Base-by-base conservation (phyloP, 2,329 filamentous ascomycete species). In the Trichoderma sp. region DNA sequence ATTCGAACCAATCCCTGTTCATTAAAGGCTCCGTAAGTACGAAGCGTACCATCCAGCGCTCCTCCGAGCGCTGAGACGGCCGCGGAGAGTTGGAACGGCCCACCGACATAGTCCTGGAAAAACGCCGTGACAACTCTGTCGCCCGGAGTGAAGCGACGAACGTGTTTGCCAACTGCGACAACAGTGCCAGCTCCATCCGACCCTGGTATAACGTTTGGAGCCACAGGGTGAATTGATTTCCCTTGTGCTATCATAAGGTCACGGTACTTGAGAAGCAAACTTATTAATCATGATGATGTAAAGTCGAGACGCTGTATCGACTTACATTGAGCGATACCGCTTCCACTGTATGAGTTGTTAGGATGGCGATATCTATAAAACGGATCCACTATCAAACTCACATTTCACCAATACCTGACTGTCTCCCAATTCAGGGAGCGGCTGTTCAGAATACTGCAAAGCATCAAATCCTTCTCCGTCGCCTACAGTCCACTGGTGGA, bases 41-140 rank as follows among this genome's bases (percentile, higher is more conserved):
- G 65, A 47, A 68, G 26, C 4, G 65, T 68, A 4, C 65, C 65
- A 12, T 68, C 65, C 17, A 68, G 8, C 2, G 65, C 23, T 2
- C 64, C 65, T 1, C 65, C 65, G 12, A 68, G 53, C 17, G 36
- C 28, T 2, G 65, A 47, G n/a, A 28, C 2, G 17, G 23, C 15
- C 3, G 26, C 36, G 7, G 26, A 23, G 8, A 26, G 23, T 12
- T 68, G 53, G 36, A 32, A 32, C n/a, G 11, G 53, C 6, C 65
- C 65, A 7, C 34, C 65, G 20, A 30, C 23, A 43, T 47, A 68
- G 23, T 68, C 65, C 30, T 58, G 65, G 12, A 68, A 59, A 20
- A 59, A 68, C 3, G 65, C 28, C 0, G 65, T 59, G n/a, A 59
- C 53, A 59, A 68, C 65, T 68, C 65, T 68, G 20, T 68, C 65